A percentile compares a stretch with the other conserved stretches of the same genome.
These are phyloP conservation scores for Phanerochaete sordida DNA, from an alignment of 768 basidiomycete genomes.

Conservation along the genomic window DNA sequence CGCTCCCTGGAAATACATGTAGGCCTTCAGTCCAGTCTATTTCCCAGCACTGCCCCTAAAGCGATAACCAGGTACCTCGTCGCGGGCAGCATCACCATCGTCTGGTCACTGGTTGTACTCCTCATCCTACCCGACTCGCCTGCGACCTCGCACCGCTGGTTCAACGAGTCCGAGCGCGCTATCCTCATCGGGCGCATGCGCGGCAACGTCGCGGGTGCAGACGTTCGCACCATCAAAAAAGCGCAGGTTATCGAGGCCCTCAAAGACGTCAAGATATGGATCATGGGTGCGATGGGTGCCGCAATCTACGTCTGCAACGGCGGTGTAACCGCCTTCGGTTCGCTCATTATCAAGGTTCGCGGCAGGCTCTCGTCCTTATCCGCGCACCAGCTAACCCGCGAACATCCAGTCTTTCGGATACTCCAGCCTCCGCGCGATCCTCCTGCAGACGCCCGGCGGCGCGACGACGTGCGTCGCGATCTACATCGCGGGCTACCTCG, in stretches of 20 bases:
- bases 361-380: background rate
- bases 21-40: background rate
- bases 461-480: constrained; percentile 9
- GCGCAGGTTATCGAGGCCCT: constrained; percentile 6
- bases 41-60: background rate
- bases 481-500: constrained; percentile 5
- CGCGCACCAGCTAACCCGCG: background rate
- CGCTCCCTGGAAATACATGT: constrained; percentile 12
- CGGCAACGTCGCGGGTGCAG: constrained; percentile 5
- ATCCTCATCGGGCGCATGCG: constrained; percentile 7
- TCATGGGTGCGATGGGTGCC: constrained; percentile 8
- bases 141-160: constrained; percentile 10
- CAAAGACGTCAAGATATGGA: constrained; percentile 5
- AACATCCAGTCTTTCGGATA: constrained; percentile 6
- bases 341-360: constrained; percentile 8
- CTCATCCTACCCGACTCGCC: constrained; percentile 6
- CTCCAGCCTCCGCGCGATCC: constrained; percentile 5
- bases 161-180: constrained; percentile 9
- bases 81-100: constrained; percentile 9
- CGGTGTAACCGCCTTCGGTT: constrained; percentile 11
- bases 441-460: constrained; percentile 9
- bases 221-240: constrained; percentile 1
- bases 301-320: constrained; percentile 10
- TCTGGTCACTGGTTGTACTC: constrained; percentile 7
- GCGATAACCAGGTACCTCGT: constrained; percentile 3